A percentile compares a stretch with the other conserved stretches of the same genome.
phyloP scores from a whole-genome alignment of 2,329 filamentous ascomycete species.

The Ophiostoma ips region DNA sequence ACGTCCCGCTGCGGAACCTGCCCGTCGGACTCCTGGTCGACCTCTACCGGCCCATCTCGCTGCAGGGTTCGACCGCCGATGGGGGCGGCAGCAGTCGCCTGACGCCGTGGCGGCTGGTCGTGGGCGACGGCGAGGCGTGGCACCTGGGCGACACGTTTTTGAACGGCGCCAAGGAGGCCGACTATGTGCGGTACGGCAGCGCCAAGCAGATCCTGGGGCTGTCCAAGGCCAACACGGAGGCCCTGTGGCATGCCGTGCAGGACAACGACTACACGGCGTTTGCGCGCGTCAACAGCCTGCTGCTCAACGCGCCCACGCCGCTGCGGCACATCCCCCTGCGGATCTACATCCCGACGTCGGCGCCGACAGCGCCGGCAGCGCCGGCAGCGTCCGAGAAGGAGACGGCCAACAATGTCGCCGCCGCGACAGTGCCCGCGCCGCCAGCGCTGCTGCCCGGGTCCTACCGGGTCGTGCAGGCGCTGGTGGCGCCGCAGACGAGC shows the following conservation, averaged over 20 bases:
- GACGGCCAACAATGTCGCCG: conserved; percentile 10
- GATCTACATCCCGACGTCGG: conserved; percentile 64
- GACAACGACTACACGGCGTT: conserved; percentile 64
- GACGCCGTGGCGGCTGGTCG: conserved; percentile 41
- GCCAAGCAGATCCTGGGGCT: conserved; percentile 83
- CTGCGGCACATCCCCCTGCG: conserved; percentile 77
- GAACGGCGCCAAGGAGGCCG: conserved; percentile 57
- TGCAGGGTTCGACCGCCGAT: background rate
- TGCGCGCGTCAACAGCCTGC: conserved; percentile 57
- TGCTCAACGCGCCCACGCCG: conserved; percentile 61
- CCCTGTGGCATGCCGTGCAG: conserved; percentile 68
- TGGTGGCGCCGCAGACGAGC: conserved; percentile 39
- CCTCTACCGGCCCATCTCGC: conserved; percentile 34
- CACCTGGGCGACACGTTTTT: conserved; percentile 49
- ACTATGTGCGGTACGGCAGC: conserved; percentile 77
- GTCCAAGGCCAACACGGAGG: conserved; percentile 68
- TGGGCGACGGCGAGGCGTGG: conserved; percentile 41
- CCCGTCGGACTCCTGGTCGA: conserved; percentile 41
- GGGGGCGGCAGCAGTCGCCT: background rate
- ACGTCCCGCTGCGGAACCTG: conserved; percentile 38
- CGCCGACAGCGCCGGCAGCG: too few relatives aligned
- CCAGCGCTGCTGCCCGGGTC: conserved; percentile 24
- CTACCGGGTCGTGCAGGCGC: conserved; percentile 62
- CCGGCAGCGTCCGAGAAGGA: conserved; percentile 16
- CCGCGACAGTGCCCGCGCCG: conserved; percentile 12